Conservation (phyloP, 2,329 filamentous ascomycete species). For the Ophiostoma novo-ulmi region DNA sequence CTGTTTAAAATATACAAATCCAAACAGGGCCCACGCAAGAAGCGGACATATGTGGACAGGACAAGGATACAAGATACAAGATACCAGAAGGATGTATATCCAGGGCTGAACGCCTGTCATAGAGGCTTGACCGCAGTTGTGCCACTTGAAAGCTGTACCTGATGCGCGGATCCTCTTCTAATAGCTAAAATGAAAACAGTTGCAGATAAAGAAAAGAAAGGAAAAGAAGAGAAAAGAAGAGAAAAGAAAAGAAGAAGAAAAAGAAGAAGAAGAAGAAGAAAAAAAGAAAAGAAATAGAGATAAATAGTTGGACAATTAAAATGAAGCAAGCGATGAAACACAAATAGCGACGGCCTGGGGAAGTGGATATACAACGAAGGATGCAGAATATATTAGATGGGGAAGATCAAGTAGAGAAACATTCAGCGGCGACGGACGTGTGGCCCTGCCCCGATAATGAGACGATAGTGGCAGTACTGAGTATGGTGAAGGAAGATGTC, state of each 20-base stretch:
- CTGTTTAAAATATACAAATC: background rate
- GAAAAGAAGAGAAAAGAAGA: background rate
- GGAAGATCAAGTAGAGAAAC: background rate
- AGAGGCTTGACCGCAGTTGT: background rate
- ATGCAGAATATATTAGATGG: background rate
- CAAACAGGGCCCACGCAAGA: background rate
- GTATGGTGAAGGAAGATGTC: background rate
- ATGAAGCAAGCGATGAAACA: too few relatives aligned
- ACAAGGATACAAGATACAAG: background rate
- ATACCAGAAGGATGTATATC: background rate
- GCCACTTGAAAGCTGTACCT: background rate
- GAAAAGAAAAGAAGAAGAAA: background rate
- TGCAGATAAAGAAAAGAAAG: background rate
- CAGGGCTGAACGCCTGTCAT: background rate
- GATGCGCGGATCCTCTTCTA: background rate
- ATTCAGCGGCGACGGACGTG: background rate
- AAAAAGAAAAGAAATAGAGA: too few relatives aligned
- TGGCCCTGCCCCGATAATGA: background rate
- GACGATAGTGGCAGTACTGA: background rate
- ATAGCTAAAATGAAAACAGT: background rate
- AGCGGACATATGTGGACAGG: background rate
- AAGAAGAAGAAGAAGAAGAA: background rate
- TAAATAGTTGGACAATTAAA: too few relatives aligned
- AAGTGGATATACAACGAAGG: slow-evolving; percentile 1
- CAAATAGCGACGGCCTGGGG: background rate